Percentiles rank a stretch among this genome's conserved stretches.
These are phyloP conservation scores for Carnegiea gigantea DNA, from an alignment of 179 eudicot species.

Conservation along the genomic window DNA sequence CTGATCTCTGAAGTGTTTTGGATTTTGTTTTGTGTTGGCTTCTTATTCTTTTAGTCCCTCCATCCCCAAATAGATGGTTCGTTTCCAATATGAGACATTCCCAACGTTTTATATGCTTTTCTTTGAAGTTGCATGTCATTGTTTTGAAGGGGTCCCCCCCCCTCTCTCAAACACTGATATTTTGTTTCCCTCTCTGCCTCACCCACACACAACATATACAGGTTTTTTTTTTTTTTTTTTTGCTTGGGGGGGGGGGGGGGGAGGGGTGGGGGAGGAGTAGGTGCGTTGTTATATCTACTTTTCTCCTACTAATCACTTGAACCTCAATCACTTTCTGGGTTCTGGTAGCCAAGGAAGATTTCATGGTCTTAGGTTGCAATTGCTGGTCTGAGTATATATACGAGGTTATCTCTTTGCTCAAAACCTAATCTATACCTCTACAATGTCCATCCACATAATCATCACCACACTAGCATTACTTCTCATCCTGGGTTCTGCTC, in stretches of 20 bases:
- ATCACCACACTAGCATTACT: background rate
- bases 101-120: background rate
- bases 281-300: constrained; percentile 14
- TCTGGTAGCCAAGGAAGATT: constrained; percentile 23
- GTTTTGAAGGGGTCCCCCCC: too few species aligned
- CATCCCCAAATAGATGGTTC: too few species aligned
- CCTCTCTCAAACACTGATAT: too few species aligned
- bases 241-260: background rate
- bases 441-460: constrained; percentile 14
- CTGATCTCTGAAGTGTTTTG: too few species aligned
- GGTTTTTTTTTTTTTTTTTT: too few species aligned
- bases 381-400: background rate
- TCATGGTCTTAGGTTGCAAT: constrained; percentile 13
- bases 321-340: constrained; percentile 4
- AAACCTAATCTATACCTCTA: background rate
- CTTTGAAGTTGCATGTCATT: too few species aligned
- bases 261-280: too few species aligned
- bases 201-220: background rate
- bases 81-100: background rate
- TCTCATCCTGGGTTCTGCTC: constrained; percentile 11
- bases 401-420: background rate
- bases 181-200: too few species aligned
- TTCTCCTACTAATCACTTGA: constrained; percentile 21
- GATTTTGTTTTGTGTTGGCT: background rate
- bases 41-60: too few species aligned